Conservation (phyloP, 176 grass and related monocot species). For the Thinopyrum elongatum region DNA sequence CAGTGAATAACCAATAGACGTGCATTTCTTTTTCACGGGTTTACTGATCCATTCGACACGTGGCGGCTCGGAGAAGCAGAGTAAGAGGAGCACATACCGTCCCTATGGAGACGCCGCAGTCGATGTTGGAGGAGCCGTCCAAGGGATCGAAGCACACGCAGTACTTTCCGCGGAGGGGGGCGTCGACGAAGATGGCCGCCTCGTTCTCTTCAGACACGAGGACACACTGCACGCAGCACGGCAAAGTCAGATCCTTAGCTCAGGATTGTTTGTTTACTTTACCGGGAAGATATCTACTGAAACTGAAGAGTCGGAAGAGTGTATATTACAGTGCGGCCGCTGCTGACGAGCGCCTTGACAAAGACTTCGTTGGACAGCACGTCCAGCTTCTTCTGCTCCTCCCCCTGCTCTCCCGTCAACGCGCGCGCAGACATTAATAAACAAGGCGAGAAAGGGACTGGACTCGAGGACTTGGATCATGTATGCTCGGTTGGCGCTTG, state of each 20-base stretch:
- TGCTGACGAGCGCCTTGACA: conserved; percentile 90
- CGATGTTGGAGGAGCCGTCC: conserved; percentile 98
- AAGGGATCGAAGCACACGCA: conserved; percentile 93
- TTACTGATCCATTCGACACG: too few relatives aligned
- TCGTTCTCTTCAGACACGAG: conserved; percentile 98
- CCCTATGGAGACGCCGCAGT: conserved; percentile 93
- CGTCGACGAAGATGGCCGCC: conserved; percentile 85
- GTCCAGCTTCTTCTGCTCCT: conserved; percentile 98
- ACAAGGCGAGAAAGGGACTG: background rate
- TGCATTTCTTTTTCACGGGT: too few relatives aligned
- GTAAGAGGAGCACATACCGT: conserved; percentile 49
- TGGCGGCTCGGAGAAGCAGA: too few relatives aligned
- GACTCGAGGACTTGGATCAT: background rate
- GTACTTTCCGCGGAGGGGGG: conserved; percentile 76
- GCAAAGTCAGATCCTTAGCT: background rate
- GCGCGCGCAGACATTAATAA: background rate
- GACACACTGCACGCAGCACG: conserved; percentile 48
- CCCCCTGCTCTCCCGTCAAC: conserved; percentile 44
- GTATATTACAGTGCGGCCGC: conserved; percentile 69
- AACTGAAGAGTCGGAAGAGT: background rate
- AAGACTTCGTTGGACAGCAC: conserved; percentile 97
- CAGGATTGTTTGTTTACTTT: background rate
- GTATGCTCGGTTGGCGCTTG: background rate
- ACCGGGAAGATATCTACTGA: background rate
- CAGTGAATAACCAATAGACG: background rate